Percentiles rank a stretch among this genome's conserved stretches.
Evolutionary conservation across 78 protist species (phyloP).

Genomic region (Emiliania huxleyi): DNA sequence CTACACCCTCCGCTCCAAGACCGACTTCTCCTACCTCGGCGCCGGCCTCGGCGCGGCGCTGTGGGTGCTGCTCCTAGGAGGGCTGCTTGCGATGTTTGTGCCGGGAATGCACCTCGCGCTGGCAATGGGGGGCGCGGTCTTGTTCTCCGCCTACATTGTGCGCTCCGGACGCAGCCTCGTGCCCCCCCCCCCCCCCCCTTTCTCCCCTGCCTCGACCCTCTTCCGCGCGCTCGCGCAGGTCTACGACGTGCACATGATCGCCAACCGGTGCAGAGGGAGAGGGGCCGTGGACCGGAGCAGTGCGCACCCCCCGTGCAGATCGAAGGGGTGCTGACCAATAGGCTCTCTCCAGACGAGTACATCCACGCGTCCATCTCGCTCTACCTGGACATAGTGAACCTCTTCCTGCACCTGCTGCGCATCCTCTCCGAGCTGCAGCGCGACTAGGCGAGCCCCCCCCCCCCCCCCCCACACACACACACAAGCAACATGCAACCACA

Average conservation of each 20-base stretch:
- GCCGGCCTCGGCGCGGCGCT: neutral
- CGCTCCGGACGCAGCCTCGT: neutral
- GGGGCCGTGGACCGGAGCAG: too few species aligned
- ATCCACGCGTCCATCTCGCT: neutral
- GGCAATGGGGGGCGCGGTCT: neutral
- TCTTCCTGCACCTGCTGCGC: constrained; percentile 10
- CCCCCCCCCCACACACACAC: too few species aligned
- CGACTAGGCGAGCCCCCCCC: too few species aligned
- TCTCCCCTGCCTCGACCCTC: neutral
- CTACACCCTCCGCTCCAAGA: neutral
- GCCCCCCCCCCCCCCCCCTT: neutral
- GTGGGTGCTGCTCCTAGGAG: neutral
- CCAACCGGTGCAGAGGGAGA: too few species aligned
- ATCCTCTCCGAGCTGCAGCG: neutral
- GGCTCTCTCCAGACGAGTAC: neutral
- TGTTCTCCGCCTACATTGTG: neutral
- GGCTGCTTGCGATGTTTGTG: neutral
- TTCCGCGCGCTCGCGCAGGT: neutral
- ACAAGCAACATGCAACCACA: too few species aligned
- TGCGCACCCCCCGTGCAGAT: too few species aligned
- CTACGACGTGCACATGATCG: neutral
- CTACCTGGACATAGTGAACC: constrained; percentile 11
- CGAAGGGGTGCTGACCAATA: too few species aligned
- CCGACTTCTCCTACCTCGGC: neutral
- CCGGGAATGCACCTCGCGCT: neutral